These are phyloP conservation scores for Monosporascus sp. DNA, from an alignment of 2,329 filamentous ascomycete genomes.

Conservation along the genomic window DNA sequence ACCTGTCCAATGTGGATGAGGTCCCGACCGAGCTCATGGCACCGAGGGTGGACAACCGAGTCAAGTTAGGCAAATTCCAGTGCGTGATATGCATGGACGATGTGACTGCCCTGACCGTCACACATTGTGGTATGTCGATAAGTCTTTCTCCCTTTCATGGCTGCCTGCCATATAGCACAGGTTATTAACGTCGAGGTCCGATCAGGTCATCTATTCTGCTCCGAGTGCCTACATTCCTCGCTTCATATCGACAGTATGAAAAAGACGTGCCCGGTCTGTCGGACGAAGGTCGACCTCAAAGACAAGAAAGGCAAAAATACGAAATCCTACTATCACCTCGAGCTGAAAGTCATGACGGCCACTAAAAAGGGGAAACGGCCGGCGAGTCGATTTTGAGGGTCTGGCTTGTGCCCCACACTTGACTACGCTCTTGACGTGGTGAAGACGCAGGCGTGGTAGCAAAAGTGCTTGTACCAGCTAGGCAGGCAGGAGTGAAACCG, in stretches of 20 bases:
- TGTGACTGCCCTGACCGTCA: constrained; percentile 52
- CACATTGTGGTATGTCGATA: constrained; percentile 56
- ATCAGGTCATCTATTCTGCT: constrained; percentile 61
- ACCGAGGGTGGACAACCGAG: constrained; percentile 41
- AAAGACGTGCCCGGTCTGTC: constrained; percentile 59
- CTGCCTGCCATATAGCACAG: constrained; percentile 4
- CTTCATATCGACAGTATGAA: constrained; percentile 51
- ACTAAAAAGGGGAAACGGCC: constrained; percentile 47
- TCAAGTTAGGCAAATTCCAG: constrained; percentile 53
- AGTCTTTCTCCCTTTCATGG: background rate
- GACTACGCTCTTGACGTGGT: constrained; percentile 12
- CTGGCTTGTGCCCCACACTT: background rate
- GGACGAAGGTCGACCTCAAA: constrained; percentile 50
- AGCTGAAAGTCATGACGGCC: constrained; percentile 57
- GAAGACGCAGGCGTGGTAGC: constrained; percentile 12
- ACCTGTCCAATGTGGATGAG: constrained; percentile 39
- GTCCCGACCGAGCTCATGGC: constrained; percentile 39
- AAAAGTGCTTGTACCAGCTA: background rate
- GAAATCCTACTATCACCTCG: constrained; percentile 52
- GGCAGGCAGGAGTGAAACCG: background rate
- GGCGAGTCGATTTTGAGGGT: constrained; percentile 10
- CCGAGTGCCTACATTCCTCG: constrained; percentile 56
- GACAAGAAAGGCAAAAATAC: constrained; percentile 33
- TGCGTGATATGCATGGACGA: constrained; percentile 66
- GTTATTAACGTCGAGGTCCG: constrained; percentile 8